phyloP scores from a whole-genome alignment of 192 early-diverging fungal species.

The Lobosporangium transversale region DNA sequence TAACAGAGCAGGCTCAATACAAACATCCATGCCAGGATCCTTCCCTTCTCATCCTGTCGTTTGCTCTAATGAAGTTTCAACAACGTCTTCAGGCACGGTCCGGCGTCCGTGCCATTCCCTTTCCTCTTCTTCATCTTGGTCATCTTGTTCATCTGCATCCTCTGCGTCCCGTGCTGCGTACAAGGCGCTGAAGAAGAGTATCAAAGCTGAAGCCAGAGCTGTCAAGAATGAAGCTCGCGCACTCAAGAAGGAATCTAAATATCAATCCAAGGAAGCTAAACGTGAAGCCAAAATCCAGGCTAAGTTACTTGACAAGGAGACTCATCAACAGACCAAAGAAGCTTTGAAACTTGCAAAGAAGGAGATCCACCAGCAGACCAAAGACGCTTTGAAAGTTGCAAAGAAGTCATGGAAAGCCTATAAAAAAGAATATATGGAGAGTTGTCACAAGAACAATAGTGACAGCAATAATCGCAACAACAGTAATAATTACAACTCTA shows the following conservation, averaged over 20 bases:
- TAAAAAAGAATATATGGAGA: background rate
- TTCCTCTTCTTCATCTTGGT: background rate
- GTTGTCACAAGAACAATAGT: too few relatives aligned
- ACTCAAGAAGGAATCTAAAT: background rate
- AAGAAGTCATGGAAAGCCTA: background rate
- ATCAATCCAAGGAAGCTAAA: background rate
- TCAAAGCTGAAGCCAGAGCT: background rate
- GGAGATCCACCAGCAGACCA: background rate
- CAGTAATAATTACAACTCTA: background rate
- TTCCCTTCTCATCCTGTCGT: background rate
- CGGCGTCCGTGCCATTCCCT: background rate
- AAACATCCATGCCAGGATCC: background rate
- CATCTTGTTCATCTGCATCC: background rate
- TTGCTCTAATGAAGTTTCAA: background rate
- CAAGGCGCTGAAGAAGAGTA: background rate
- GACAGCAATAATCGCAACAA: too few relatives aligned
- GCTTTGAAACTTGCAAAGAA: background rate
- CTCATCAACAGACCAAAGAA: background rate
- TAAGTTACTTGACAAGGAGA: conserved; percentile 4
- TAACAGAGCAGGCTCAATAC: background rate
- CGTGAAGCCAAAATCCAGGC: conserved; percentile 1
- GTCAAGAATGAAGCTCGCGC: background rate
- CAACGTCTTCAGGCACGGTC: too few relatives aligned
- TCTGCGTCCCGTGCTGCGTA: background rate
- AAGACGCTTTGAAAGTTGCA: too few relatives aligned